These are phyloP conservation scores for Ascochyta pisi DNA, from an alignment of 2,329 filamentous ascomycete genomes.

Conservation along the genomic window DNA sequence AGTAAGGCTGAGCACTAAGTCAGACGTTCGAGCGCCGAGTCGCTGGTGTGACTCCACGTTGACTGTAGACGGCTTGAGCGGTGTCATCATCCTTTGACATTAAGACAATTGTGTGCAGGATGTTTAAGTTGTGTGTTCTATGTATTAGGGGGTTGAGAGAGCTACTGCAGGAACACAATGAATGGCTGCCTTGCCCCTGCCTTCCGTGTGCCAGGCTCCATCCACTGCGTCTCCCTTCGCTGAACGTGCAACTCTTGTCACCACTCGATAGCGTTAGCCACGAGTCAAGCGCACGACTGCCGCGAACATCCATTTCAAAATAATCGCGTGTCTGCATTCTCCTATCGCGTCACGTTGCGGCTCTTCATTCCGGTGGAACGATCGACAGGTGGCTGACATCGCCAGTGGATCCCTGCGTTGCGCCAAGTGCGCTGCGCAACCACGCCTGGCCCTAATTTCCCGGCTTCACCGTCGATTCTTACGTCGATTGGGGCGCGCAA, in stretches of 20 bases:
- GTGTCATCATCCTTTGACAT: neutral
- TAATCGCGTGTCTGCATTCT: constrained; percentile 3
- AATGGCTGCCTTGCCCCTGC: constrained; percentile 8
- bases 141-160: neutral
- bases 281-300: constrained; percentile 10
- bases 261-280: constrained; percentile 9
- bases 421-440: constrained; percentile 42
- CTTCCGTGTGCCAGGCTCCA: constrained; percentile 22
- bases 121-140: neutral
- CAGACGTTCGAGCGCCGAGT: neutral
- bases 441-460: constrained; percentile 17
- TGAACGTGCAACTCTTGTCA: constrained; percentile 6
- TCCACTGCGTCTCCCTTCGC: neutral
- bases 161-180: constrained; percentile 18
- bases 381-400: constrained; percentile 21
- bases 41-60: constrained; percentile 8
- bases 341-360: constrained; percentile 5
- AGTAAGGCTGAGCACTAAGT: constrained; percentile 16
- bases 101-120: neutral
- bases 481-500: constrained; percentile 34
- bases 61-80: neutral
- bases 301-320: neutral
- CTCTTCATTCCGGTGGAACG: constrained; percentile 9
- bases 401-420: constrained; percentile 19
- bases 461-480: constrained; percentile 41